Conservation (phyloP, 2,329 filamentous ascomycete genomes). For the Beauveria pseudobassiana region DNA sequence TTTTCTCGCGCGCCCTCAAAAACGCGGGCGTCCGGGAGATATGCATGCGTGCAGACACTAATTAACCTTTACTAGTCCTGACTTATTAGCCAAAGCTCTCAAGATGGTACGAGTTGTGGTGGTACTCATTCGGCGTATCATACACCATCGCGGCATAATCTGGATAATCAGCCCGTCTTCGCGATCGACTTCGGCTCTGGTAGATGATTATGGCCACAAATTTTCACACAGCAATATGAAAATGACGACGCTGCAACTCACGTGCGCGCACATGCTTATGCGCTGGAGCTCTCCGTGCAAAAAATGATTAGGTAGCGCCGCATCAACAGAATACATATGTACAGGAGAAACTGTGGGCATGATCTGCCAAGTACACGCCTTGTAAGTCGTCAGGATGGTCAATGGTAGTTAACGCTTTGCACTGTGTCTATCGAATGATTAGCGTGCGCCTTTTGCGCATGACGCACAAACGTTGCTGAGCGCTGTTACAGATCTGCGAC, state of each 20-base stretch:
- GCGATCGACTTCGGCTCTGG: background rate
- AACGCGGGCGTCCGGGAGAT: background rate
- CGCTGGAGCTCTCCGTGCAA: background rate
- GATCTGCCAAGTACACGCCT: background rate
- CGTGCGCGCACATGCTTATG: background rate
- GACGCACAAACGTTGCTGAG: background rate
- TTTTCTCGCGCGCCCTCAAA: background rate
- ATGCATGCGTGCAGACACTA: too few relatives aligned
- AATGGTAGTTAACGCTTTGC: background rate
- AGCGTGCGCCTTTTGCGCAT: background rate
- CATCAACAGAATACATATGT: too few relatives aligned
- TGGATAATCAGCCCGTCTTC: background rate
- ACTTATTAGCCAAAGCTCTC: too few relatives aligned
- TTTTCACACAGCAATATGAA: too few relatives aligned
- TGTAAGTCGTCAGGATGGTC: too few relatives aligned
- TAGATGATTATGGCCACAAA: too few relatives aligned
- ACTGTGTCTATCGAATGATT: background rate
- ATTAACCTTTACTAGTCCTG: too few relatives aligned
- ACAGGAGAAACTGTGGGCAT: background rate
- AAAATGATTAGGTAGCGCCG: too few relatives aligned
- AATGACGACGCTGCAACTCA: too few relatives aligned
- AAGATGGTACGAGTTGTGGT: too few relatives aligned
- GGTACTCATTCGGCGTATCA: too few relatives aligned
- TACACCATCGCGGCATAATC: too few relatives aligned
- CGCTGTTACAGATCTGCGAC: background rate